Percentiles rank a stretch among this genome's conserved stretches.
Evolutionary conservation across 176 grass and related monocot genomes (phyloP).

Genomic region (Oryza glumipatula): DNA sequence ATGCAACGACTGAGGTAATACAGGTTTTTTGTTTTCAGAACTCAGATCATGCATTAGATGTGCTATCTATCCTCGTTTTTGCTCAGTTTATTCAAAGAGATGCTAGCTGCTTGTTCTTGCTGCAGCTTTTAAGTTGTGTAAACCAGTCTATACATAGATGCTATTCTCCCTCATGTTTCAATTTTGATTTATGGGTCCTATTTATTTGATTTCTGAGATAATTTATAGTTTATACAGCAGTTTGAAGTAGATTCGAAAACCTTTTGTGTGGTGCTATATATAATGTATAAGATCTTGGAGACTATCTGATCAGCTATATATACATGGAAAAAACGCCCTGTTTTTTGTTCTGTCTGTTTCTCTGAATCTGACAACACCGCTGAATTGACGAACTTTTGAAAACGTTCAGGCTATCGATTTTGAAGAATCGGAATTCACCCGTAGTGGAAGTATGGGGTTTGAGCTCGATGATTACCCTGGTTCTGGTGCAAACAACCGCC

Average conservation of each 20-base stretch:
- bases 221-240: background rate
- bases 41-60: background rate
- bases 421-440: background rate
- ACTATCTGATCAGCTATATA: background rate
- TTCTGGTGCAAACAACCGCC: conserved; percentile 15
- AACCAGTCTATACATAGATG: background rate
- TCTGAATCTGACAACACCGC: background rate
- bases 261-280: background rate
- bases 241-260: background rate
- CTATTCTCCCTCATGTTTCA: background rate
- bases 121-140: background rate
- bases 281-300: background rate
- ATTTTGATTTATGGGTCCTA: background rate
- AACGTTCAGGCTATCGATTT: background rate
- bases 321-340: background rate
- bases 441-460: background rate
- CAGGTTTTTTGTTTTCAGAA: background rate
- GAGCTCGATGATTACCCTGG: background rate
- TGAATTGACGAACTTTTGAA: background rate
- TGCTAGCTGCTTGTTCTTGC: background rate
- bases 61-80: background rate
- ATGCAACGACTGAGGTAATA: conserved; percentile 31
- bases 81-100: background rate
- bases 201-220: background rate
- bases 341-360: background rate